Conservation (phyloP, 345 rosid species). For the Eucalyptus guilfoylei region DNA sequence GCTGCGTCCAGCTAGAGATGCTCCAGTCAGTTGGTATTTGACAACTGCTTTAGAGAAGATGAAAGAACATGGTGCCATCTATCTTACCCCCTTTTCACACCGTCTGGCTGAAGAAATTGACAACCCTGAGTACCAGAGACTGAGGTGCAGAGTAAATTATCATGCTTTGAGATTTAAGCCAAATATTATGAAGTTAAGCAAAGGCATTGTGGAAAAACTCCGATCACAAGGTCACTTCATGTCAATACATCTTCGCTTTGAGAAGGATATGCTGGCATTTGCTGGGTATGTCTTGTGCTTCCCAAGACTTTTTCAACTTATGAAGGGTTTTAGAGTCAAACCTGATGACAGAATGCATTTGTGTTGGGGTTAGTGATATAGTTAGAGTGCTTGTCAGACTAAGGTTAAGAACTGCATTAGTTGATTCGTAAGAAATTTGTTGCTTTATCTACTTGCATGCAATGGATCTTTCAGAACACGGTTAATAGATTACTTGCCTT, state of each 20-base stretch:
- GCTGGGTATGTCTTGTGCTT: slow-evolving; percentile 63
- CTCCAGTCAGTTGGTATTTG: slow-evolving; percentile 84
- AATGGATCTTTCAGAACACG: background rate
- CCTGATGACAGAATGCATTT: background rate
- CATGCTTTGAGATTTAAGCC: slow-evolving; percentile 97
- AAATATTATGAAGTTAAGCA: slow-evolving; percentile 80
- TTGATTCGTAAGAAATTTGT: background rate
- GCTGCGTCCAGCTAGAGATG: slow-evolving; percentile 93
- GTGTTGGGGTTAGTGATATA: background rate
- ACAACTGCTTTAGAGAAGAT: slow-evolving; percentile 75
- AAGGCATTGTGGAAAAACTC: slow-evolving; percentile 87
- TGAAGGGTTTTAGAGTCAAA: background rate
- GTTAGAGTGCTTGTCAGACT: background rate
- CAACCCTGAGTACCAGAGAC: slow-evolving; percentile 79
- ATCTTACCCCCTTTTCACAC: slow-evolving; percentile 96
- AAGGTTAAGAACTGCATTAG: background rate
- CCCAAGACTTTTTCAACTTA: background rate
- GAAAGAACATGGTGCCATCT: slow-evolving; percentile 92
- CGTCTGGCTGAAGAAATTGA: slow-evolving; percentile 96
- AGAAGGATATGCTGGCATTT: slow-evolving; percentile 99
- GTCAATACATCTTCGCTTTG: slow-evolving; percentile 99
- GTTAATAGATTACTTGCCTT: background rate
- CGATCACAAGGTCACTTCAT: slow-evolving; percentile 97
- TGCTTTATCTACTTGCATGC: background rate
- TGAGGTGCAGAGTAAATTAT: slow-evolving; percentile 98